Conservation (phyloP, 2,329 filamentous ascomycete species). For the Penicillium sp. region DNA sequence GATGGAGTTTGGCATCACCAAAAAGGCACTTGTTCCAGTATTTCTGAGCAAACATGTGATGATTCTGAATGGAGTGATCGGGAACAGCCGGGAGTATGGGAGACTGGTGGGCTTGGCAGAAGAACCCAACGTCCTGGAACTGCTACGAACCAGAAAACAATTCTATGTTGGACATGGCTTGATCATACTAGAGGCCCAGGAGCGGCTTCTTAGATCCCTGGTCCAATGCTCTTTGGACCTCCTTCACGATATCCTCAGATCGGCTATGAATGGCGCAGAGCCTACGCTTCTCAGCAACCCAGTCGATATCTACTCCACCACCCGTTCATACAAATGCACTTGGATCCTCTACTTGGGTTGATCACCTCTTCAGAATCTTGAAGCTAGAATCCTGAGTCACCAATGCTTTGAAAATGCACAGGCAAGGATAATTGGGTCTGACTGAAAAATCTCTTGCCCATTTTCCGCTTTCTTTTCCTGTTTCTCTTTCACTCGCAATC, state of each 20-base stretch:
- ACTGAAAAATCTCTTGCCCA: no score
- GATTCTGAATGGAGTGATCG: constrained; percentile 30
- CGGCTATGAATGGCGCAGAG: no score
- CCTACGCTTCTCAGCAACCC: no score
- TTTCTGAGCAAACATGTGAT: constrained; percentile 38
- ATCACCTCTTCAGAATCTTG: no score
- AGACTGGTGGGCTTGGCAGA: constrained; percentile 41
- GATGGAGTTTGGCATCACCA: constrained; percentile 32
- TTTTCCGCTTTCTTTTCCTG: no score
- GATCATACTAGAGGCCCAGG: constrained; percentile 54
- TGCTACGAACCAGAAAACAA: constrained; percentile 38
- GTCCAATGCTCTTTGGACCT: constrained; percentile 49
- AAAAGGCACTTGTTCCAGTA: constrained; percentile 21
- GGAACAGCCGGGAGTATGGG: constrained; percentile 39
- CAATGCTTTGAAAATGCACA: no score
- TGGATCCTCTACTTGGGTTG: no score
- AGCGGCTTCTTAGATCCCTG: constrained; percentile 52
- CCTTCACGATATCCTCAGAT: constrained; percentile 51
- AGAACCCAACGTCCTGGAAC: constrained; percentile 41
- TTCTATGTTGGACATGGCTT: constrained; percentile 53
- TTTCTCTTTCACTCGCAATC: no score
- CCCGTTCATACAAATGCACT: no score
- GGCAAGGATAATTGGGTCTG: no score
- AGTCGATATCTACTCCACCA: no score
- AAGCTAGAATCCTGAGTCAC: no score